Evolutionary conservation across 192 early-diverging fungal genomes (phyloP).

Genomic region (Backusella psychrophila): DNA sequence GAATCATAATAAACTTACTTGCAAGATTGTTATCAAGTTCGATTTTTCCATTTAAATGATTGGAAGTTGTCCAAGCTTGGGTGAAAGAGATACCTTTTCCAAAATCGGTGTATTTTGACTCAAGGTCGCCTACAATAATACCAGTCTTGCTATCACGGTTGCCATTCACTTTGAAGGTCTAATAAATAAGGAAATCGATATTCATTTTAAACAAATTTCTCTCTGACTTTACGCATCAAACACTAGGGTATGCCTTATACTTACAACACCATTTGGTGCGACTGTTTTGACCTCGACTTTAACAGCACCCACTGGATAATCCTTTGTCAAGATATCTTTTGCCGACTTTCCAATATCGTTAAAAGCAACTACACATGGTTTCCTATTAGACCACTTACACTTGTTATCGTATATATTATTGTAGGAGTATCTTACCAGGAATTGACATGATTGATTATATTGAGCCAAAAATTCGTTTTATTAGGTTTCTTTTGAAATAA

Average conservation of each 20-base stretch:
- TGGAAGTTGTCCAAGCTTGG: slow-evolving; percentile 95
- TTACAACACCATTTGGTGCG: slow-evolving; percentile 93
- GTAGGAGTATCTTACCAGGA: slow-evolving; percentile 15
- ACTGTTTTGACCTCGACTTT: slow-evolving; percentile 98
- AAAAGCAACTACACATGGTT: slow-evolving; percentile 62
- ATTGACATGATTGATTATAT: slow-evolving; percentile 15
- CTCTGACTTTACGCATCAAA: neutral
- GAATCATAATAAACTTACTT: slow-evolving; percentile 29
- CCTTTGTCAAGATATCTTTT: slow-evolving; percentile 95
- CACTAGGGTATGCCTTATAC: slow-evolving; percentile 26
- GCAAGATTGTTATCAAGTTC: slow-evolving; percentile 94
- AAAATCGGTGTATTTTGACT: slow-evolving; percentile 97
- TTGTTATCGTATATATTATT: neutral
- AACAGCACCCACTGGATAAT: slow-evolving; percentile 89
- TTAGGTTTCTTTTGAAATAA: neutral
- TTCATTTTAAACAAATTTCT: neutral
- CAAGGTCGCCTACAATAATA: slow-evolving; percentile 92
- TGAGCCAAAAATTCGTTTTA: neutral
- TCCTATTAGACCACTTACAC: neutral
- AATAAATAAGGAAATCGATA: neutral
- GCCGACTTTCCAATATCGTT: slow-evolving; percentile 93
- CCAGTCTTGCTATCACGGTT: slow-evolving; percentile 94
- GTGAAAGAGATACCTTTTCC: slow-evolving; percentile 92
- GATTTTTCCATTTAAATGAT: slow-evolving; percentile 88
- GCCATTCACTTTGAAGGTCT: slow-evolving; percentile 96